These are phyloP conservation scores for Plasmopara halstedii DNA, from an alignment of 352 stramenopile genomes.

Conservation along the genomic window DNA sequence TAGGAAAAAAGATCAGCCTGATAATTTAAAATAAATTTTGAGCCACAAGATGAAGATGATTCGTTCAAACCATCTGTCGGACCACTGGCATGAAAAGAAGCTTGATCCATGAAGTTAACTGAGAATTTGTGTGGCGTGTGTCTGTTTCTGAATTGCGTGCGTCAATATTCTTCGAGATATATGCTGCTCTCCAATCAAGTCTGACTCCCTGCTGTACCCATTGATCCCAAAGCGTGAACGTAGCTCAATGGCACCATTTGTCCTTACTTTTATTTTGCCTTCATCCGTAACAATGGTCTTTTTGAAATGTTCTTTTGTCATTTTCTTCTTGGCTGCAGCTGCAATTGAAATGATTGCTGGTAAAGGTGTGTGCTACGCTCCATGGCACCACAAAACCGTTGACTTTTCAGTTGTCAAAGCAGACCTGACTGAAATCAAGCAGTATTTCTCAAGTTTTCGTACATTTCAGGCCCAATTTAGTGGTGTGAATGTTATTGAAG, in stretches of 20 bases:
- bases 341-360: constrained; percentile 4
- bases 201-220: background rate
- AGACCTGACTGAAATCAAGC: constrained; percentile 31
- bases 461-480: constrained; percentile 68
- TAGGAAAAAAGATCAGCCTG: too few relatives aligned
- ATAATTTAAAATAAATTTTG: too few relatives aligned
- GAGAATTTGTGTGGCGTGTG: background rate
- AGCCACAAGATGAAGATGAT: background rate
- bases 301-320: constrained; percentile 3
- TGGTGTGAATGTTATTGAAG: constrained; percentile 41
- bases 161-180: background rate
- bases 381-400: constrained; percentile 57
- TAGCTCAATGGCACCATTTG: background rate
- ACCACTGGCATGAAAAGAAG: background rate
- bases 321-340: constrained; percentile 6
- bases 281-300: constrained; percentile 16
- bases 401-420: constrained; percentile 18
- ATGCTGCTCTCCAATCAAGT: background rate
- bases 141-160: background rate
- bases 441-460: constrained; percentile 56
- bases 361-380: constrained; percentile 52
- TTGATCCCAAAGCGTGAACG: background rate
- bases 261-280: background rate
- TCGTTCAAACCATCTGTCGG: background rate
- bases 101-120: too few relatives aligned